Evolutionary conservation across 257 asterid genomes (phyloP).

Genomic region (Gentiana macrophylla): DNA sequence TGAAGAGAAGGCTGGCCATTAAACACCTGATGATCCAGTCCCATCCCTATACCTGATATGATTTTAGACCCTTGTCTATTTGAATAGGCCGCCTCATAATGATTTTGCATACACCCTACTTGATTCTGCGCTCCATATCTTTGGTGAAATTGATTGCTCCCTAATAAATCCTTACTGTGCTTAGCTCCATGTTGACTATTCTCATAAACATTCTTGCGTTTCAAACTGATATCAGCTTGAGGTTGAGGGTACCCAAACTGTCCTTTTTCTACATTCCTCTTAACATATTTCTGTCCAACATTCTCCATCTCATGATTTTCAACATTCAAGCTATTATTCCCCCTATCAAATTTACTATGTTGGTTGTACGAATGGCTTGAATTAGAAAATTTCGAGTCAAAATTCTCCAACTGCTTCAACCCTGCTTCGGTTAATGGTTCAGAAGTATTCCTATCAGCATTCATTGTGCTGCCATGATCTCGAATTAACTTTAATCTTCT

Average conservation of each 20-base stretch:
- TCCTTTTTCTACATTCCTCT: neutral
- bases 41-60: slow-evolving; percentile 10
- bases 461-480: slow-evolving; percentile 50
- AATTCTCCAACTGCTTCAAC: slow-evolving; percentile 1
- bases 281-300: neutral
- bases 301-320: neutral
- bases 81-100: slow-evolving; percentile 15
- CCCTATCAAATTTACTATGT: slow-evolving; percentile 14
- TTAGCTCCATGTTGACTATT: slow-evolving; percentile 13
- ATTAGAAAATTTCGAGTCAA: neutral
- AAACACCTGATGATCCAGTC: slow-evolving; percentile 17
- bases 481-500: slow-evolving; percentile 71
- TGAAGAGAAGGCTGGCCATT: slow-evolving; percentile 66
- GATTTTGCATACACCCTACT: slow-evolving; percentile 23
- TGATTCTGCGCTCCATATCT: slow-evolving; percentile 19
- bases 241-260: slow-evolving; percentile 13
- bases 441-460: slow-evolving; percentile 11
- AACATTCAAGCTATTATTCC: slow-evolving; percentile 9
- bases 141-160: slow-evolving; percentile 17
- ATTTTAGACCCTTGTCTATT: slow-evolving; percentile 11
- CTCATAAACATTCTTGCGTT: slow-evolving; percentile 24
- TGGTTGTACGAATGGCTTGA: slow-evolving; percentile 14
- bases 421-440: slow-evolving; percentile 16
- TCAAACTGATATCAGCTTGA: slow-evolving; percentile 17
- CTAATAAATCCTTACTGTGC: slow-evolving; percentile 16